A percentile compares a stretch with the other conserved stretches of the same genome.
phyloP scores from a whole-genome alignment of 2,329 filamentous ascomycete species.

The Alternaria tenuissima region DNA sequence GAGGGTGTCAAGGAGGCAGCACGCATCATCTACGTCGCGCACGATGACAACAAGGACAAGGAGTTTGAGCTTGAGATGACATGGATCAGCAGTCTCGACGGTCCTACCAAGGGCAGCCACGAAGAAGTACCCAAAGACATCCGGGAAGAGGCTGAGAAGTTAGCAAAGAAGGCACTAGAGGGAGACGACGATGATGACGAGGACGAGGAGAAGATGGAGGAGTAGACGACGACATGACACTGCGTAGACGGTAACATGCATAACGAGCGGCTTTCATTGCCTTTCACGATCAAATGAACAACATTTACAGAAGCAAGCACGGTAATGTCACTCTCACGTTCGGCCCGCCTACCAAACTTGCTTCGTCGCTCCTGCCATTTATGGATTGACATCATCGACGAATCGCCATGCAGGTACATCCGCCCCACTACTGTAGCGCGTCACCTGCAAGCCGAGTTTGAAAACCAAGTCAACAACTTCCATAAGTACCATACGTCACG shows the following conservation, averaged over 20 bases:
- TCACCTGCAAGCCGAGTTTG: conserved; percentile 14
- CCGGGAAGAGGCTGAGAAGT: conserved; percentile 87
- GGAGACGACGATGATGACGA: conserved; percentile 85
- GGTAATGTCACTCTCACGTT: conserved; percentile 1
- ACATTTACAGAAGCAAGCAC: conserved; percentile 10
- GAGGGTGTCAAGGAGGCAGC: conserved; percentile 96
- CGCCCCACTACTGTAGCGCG: conserved; percentile 24
- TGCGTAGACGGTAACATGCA: conserved; percentile 38
- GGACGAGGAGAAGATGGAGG: conserved; percentile 85
- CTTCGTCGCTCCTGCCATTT: conserved; percentile 7
- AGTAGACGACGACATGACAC: conserved; percentile 60
- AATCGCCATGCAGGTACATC: conserved; percentile 19
- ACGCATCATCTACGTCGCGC: conserved; percentile 94
- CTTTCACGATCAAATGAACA: conserved; percentile 26
- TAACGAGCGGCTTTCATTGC: conserved; percentile 35
- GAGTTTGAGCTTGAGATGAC: conserved; percentile 99
- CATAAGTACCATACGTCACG: neutral
- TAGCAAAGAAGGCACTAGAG: conserved; percentile 90
- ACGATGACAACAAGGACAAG: conserved; percentile 99
- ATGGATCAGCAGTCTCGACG: conserved; percentile 87
- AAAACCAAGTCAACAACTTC: conserved; percentile 7
- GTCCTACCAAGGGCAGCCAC: conserved; percentile 91
- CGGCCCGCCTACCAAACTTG: conserved; percentile 6
- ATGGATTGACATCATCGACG: conserved; percentile 19
- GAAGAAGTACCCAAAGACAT: conserved; percentile 92